These are phyloP conservation scores for Limonomyces culmigenus DNA, from an alignment of 1,284 basidiomycete species.

Conservation along the genomic window DNA sequence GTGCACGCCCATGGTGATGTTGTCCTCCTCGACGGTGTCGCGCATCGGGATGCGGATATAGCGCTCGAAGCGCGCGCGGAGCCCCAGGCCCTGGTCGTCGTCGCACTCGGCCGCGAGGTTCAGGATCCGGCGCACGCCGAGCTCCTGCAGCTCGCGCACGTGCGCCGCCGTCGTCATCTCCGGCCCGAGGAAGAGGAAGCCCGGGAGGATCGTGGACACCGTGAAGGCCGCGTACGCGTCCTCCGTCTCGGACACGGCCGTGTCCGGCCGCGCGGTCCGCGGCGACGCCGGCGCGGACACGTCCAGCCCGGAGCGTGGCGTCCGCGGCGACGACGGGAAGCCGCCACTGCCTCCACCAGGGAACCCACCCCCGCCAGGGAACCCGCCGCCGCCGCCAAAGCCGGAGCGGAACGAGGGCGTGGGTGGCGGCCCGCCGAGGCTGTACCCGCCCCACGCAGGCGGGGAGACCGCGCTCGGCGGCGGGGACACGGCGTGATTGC, in stretches of 20 bases:
- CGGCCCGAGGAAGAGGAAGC: constrained; percentile 83
- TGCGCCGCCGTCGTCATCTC: constrained; percentile 66
- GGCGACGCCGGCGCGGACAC: constrained; percentile 25
- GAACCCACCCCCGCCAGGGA: too few relatives aligned
- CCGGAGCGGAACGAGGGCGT: constrained; percentile 14
- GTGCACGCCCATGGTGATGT: constrained; percentile 67
- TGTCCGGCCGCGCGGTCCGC: constrained; percentile 38
- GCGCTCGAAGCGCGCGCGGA: constrained; percentile 58
- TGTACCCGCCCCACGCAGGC: constrained; percentile 4
- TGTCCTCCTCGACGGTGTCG: constrained; percentile 89
- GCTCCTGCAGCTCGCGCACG: constrained; percentile 47
- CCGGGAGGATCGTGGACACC: constrained; percentile 78
- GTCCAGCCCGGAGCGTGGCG: background rate
- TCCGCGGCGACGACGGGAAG: constrained; percentile 4
- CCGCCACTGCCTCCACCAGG: too few relatives aligned
- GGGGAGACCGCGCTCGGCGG: constrained; percentile 23
- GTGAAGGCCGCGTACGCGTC: constrained; percentile 46
- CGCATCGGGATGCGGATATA: constrained; percentile 84
- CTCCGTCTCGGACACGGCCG: constrained; percentile 18
- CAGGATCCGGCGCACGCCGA: constrained; percentile 80
- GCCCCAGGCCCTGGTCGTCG: constrained; percentile 55
- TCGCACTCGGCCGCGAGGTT: constrained; percentile 89
- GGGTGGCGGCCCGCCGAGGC: constrained; percentile 15
- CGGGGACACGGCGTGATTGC: constrained; percentile 31
- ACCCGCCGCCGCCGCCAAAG: too few relatives aligned